These are phyloP conservation scores for Papilionanthe hybrid DNA, from an alignment of 116 monocot genomes.

Conservation along the genomic window DNA sequence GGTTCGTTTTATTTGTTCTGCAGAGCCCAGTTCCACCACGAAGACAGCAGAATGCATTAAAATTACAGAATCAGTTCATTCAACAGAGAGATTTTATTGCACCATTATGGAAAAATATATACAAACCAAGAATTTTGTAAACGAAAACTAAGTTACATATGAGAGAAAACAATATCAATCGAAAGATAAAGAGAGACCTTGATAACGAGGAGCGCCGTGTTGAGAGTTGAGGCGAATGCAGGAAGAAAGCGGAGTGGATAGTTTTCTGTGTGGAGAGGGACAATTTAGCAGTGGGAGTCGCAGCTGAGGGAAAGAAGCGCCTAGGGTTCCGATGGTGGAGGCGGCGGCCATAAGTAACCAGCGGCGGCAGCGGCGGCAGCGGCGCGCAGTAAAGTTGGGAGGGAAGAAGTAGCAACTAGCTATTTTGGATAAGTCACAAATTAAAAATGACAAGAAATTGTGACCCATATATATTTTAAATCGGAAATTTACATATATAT, in stretches of 20 bases:
- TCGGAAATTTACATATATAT: too few relatives aligned
- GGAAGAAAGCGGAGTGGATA: background rate
- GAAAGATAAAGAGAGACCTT: constrained; percentile 6
- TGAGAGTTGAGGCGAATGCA: background rate
- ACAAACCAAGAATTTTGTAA: constrained; percentile 2
- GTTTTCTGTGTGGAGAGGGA: background rate
- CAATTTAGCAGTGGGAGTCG: background rate
- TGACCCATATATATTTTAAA: background rate
- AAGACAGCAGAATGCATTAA: background rate
- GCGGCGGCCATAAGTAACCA: background rate
- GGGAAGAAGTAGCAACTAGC: too few relatives aligned
- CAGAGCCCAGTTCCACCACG: background rate
- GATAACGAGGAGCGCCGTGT: background rate
- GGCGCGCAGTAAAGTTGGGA: background rate
- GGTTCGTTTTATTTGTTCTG: background rate
- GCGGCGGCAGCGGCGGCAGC: background rate
- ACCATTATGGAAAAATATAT: background rate
- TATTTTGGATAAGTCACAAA: too few relatives aligned
- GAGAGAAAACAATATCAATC: too few relatives aligned
- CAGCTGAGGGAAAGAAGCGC: background rate
- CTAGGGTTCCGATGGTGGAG: background rate
- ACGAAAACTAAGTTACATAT: background rate
- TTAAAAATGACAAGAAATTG: background rate
- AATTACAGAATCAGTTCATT: background rate
- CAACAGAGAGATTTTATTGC: background rate